Evolutionary conservation across 176 grass and related monocot species (phyloP).

Genomic region (Eragrostis nindensis): DNA sequence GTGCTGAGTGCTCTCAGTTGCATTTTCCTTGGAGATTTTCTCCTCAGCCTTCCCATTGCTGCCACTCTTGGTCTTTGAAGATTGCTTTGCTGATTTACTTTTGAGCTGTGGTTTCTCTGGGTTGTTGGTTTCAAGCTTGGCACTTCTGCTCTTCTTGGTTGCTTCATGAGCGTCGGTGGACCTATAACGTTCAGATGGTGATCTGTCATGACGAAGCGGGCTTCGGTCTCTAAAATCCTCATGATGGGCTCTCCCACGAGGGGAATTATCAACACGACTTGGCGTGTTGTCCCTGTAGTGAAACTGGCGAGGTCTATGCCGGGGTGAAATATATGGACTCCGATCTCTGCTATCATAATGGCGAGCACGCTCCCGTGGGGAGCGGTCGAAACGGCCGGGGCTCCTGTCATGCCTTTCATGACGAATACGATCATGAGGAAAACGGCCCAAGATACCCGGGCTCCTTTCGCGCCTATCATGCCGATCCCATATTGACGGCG

Average conservation of each 20-base stretch:
- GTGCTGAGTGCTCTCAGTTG: constrained; percentile 47
- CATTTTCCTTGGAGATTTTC: constrained; percentile 73
- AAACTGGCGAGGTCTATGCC: constrained; percentile 48
- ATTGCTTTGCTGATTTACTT: constrained; percentile 65
- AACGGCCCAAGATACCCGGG: constrained; percentile 56
- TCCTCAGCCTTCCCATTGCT: constrained; percentile 64
- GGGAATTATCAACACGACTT: constrained; percentile 61
- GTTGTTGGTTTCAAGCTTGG: constrained; percentile 58
- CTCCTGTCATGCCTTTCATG: constrained; percentile 59
- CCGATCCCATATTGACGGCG: constrained; percentile 40
- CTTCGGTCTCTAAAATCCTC: constrained; percentile 72
- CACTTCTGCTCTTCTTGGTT: constrained; percentile 58
- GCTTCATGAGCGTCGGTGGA: constrained; percentile 54
- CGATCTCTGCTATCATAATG: constrained; percentile 60
- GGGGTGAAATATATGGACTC: constrained; percentile 62
- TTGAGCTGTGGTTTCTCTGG: constrained; percentile 60
- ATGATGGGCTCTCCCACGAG: constrained; percentile 59
- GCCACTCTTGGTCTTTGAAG: constrained; percentile 71
- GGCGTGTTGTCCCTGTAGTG: constrained; percentile 71
- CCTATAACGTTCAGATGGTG: constrained; percentile 54
- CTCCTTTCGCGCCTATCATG: constrained; percentile 56
- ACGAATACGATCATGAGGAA: constrained; percentile 61
- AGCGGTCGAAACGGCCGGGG: constrained; percentile 51
- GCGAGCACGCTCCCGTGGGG: constrained; percentile 56
- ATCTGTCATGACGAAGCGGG: constrained; percentile 56